These are phyloP conservation scores for Chenopodium formosanum DNA, from an alignment of 148 eudicot species.

Conservation along the genomic window DNA sequence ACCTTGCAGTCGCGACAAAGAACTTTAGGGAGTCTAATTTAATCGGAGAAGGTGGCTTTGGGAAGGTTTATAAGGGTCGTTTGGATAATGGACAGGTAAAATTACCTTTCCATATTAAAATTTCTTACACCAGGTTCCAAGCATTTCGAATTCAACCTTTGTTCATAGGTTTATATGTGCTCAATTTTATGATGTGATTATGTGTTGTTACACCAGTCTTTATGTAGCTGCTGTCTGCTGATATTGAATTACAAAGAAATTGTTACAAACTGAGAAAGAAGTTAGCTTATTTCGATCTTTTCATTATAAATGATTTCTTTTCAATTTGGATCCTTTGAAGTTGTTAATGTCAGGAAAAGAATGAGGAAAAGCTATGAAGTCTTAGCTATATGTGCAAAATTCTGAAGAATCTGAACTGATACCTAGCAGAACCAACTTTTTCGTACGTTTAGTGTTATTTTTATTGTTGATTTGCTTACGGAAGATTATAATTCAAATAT, in stretches of 20 bases:
- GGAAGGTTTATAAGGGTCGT: slow-evolving; percentile 79
- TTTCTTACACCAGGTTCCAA: too few species aligned
- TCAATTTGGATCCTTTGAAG: background rate
- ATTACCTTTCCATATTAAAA: background rate
- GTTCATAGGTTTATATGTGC: background rate
- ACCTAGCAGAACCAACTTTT: too few species aligned
- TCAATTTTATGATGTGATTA: background rate
- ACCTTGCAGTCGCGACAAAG: slow-evolving; percentile 65
- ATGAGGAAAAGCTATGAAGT: background rate
- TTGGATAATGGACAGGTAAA: slow-evolving; percentile 56
- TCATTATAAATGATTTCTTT: background rate
- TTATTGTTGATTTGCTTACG: too few species aligned
- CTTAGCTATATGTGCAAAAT: too few species aligned
- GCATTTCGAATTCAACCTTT: background rate
- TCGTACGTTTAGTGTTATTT: too few species aligned
- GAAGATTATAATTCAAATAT: too few species aligned
- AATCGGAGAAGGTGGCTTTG: slow-evolving; percentile 98
- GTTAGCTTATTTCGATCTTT: background rate
- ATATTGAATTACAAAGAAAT: background rate
- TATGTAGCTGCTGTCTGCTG: background rate
- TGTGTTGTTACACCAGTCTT: background rate
- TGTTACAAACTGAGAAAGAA: background rate
- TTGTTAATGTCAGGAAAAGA: background rate
- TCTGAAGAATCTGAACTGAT: too few species aligned
- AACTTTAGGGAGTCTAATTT: slow-evolving; percentile 70